These are phyloP conservation scores for Trichocladium uniseriatum DNA, from an alignment of 495 filamentous ascomycete genomes.

Conservation along the genomic window DNA sequence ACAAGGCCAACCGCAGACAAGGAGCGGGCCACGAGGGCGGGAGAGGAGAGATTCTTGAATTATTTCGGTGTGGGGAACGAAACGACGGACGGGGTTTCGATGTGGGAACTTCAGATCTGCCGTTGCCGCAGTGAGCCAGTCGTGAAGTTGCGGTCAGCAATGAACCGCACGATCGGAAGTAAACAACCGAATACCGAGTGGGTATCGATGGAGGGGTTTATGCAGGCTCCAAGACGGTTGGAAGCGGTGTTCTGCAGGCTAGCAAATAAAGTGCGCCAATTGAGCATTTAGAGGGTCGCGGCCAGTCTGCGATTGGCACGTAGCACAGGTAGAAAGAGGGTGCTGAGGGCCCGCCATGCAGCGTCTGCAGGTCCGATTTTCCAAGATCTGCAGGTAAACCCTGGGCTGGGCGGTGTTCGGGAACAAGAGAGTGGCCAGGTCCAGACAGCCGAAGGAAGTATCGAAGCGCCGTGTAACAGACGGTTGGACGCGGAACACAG, in stretches of 20 bases:
- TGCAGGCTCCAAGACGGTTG: background rate
- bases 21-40: background rate
- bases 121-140: slow-evolving; percentile 6
- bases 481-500: too few relatives aligned
- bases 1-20: slow-evolving; percentile 8
- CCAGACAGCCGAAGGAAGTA: too few relatives aligned
- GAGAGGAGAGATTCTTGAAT: slow-evolving; percentile 15
- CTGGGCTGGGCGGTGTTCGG: too few relatives aligned
- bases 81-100: background rate
- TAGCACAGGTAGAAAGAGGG: background rate
- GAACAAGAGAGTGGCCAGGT: too few relatives aligned
- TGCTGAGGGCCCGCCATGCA: background rate
- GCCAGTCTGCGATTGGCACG: slow-evolving; percentile 12
- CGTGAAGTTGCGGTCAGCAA: slow-evolving; percentile 16
- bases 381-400: slow-evolving; percentile 5
- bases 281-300: background rate
- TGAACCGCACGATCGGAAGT: slow-evolving; percentile 4
- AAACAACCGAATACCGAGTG: slow-evolving; percentile 11
- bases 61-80: background rate
- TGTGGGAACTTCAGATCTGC: slow-evolving; percentile 5
- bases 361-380: slow-evolving; percentile 8
- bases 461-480: too few relatives aligned
- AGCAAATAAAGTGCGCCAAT: slow-evolving; percentile 10
- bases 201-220: slow-evolving; percentile 3
- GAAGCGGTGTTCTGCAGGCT: slow-evolving; percentile 3